Base-by-base conservation (phyloP, 306 rosid species). In the Cicer cuneatum region DNA sequence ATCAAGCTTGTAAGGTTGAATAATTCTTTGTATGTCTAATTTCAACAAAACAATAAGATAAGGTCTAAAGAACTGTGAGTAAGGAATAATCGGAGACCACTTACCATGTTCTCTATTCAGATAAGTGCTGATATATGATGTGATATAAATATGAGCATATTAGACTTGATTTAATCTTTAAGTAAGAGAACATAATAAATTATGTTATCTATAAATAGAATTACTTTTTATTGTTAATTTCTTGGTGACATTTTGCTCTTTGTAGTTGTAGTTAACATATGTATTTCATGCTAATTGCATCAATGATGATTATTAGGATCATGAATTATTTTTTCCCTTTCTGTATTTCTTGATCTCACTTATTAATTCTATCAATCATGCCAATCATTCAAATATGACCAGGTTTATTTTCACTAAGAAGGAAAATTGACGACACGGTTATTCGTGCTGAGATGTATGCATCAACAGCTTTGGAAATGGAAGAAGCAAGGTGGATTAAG, bases 351-450 rank as follows among this genome's bases (percentile, higher is more conserved):
- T 63, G 63, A 13, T 59, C 15, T 74, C 67, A 46, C 60, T 61
- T 67, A 8, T 54, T 72, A 19, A 39, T 73, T 57, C 33, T 8
- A 7, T 78, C 53, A 52, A 59, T 80, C 71, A 62, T 61, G 70
- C 68, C 53, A 4, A 63, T 43, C 59, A 49, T 75, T 82, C 13
- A 60, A 42, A 47, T 21, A 38, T 77, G 38, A 43, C 45, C 83
- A 87, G 96, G 98, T 71, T 73, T 90, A 57, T 92, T 87, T 85
- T 89, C 96, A 29, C 80, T 90, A 53, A 88, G 83, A 76, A 90
- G 85, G 90, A 90, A 90, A 83, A 87, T 90, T 57, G 96, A 88
- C 71, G 96, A 90, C 72, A 80, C 92, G 5, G 92, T 90, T 67
- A 84, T 75, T 51, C 92, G 98, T 11, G 98, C 96, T 49, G 96